These are phyloP conservation scores for Trametes meyenii DNA, from an alignment of 768 basidiomycete species.

Conservation along the genomic window DNA sequence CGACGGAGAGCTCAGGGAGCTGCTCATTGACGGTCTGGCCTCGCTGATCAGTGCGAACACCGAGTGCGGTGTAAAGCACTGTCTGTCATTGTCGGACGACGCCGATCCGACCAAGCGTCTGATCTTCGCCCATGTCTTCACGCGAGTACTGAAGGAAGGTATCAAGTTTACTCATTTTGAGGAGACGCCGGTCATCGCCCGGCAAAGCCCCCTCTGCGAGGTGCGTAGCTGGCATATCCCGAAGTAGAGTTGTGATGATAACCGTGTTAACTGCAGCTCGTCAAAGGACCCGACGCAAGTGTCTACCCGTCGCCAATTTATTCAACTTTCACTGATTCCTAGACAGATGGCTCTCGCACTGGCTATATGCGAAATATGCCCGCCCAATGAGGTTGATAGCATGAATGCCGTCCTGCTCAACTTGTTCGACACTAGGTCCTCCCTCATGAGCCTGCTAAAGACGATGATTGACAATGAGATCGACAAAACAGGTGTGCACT, in stretches of 20 bases:
- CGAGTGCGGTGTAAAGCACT: conserved; percentile 88
- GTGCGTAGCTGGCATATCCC: conserved; percentile 23
- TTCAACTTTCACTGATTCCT: background rate
- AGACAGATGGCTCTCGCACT: conserved; percentile 73
- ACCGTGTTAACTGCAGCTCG: conserved; percentile 50
- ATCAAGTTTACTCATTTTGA: conserved; percentile 73
- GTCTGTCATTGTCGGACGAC: conserved; percentile 78
- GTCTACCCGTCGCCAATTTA: background rate
- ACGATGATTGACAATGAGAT: conserved; percentile 88
- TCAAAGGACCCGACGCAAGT: conserved; percentile 73
- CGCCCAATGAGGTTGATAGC: conserved; percentile 75
- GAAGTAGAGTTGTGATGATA: background rate
- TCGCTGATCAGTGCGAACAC: conserved; percentile 84
- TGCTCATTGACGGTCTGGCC: conserved; percentile 79
- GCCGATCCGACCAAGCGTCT: conserved; percentile 66
- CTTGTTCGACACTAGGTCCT: conserved; percentile 77
- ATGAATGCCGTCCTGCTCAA: conserved; percentile 87
- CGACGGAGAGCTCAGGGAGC: conserved; percentile 60
- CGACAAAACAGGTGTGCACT: conserved; percentile 64
- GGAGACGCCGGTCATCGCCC: conserved; percentile 31
- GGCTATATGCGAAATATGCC: conserved; percentile 88
- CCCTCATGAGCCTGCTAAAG: conserved; percentile 75
- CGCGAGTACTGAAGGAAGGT: conserved; percentile 77
- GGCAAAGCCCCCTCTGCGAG: conserved; percentile 39
- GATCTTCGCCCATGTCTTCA: conserved; percentile 86